These are phyloP conservation scores for Ustulina deusta DNA, from an alignment of 2,329 filamentous ascomycete species.

Conservation along the genomic window DNA sequence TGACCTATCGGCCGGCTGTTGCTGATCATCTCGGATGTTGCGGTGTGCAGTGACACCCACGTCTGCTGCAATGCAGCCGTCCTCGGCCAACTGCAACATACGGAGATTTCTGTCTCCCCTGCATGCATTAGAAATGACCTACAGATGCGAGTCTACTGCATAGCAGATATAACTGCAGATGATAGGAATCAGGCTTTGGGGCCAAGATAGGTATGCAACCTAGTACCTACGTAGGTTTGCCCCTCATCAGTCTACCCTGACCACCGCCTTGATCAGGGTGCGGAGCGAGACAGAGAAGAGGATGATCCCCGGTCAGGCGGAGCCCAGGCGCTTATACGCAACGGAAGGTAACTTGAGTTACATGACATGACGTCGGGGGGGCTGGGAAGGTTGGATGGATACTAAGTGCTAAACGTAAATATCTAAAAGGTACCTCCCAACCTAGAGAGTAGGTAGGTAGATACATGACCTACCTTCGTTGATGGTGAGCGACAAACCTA, in stretches of 20 bases:
- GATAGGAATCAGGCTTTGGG: slow-evolving; percentile 34
- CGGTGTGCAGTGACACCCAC: slow-evolving; percentile 34
- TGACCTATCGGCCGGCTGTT: slow-evolving; percentile 3
- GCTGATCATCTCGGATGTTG: slow-evolving; percentile 31
- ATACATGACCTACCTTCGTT: no score
- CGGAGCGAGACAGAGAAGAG: slow-evolving; percentile 19
- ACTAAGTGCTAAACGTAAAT: background rate
- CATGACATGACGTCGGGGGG: slow-evolving; percentile 11
- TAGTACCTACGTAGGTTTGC: slow-evolving; percentile 9
- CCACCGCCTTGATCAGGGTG: slow-evolving; percentile 13
- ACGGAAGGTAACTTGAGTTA: background rate
- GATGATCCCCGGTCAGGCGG: background rate
- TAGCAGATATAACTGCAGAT: slow-evolving; percentile 33
- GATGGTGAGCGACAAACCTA: slow-evolving; percentile 2
- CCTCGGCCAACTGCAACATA: slow-evolving; percentile 31
- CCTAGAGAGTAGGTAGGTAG: background rate
- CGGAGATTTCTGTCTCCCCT: slow-evolving; percentile 38
- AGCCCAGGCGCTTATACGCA: slow-evolving; percentile 12
- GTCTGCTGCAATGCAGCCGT: slow-evolving; percentile 39
- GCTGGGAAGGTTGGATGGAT: background rate
- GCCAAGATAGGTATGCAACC: slow-evolving; percentile 34
- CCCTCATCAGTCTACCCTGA: slow-evolving; percentile 22
- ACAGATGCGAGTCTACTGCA: slow-evolving; percentile 37
- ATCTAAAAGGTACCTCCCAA: background rate
- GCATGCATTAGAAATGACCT: slow-evolving; percentile 38